Evolutionary conservation across 2,329 filamentous ascomycete genomes (phyloP).

Genomic region (Paraphaeosphaeria minitans): DNA sequence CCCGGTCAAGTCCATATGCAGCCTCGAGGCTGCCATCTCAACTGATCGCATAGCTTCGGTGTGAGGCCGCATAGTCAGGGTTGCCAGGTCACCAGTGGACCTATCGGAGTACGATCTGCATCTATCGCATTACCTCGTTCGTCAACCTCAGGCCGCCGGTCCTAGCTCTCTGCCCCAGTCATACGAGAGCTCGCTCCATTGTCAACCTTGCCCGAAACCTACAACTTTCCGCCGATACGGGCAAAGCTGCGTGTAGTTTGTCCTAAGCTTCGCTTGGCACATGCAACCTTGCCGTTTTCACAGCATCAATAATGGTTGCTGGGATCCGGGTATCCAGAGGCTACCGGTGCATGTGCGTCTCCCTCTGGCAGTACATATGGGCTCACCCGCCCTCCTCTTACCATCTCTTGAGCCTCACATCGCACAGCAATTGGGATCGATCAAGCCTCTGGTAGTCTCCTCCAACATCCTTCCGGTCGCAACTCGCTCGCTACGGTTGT

Average conservation of each 20-base stretch:
- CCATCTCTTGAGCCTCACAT: constrained; percentile 20
- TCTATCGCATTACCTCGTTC: constrained; percentile 3
- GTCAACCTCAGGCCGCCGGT: neutral
- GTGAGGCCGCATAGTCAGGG: neutral
- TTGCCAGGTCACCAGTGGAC: neutral
- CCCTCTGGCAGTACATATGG: constrained; percentile 31
- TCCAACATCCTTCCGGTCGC: constrained; percentile 27
- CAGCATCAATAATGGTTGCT: constrained; percentile 18
- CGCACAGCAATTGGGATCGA: constrained; percentile 19
- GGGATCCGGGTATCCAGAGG: constrained; percentile 23
- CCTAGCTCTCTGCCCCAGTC: constrained; percentile 12
- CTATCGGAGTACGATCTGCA: constrained; percentile 5
- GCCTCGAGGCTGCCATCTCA: constrained; percentile 3
- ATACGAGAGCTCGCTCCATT: constrained; percentile 9
- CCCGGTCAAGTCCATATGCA: constrained; percentile 7
- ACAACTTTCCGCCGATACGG: constrained; percentile 17
- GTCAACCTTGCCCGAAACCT: constrained; percentile 10
- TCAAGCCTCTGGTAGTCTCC: constrained; percentile 22
- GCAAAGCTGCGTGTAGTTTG: constrained; percentile 18
- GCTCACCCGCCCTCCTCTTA: constrained; percentile 23
- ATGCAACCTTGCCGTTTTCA: constrained; percentile 37
- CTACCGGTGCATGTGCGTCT: constrained; percentile 26
- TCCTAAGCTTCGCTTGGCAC: constrained; percentile 31
- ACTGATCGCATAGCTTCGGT: constrained; percentile 7
- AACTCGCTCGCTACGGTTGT: constrained; percentile 49